Base-by-base conservation (phyloP, 2,329 filamentous ascomycete species). In the Zalaria sp. region DNA sequence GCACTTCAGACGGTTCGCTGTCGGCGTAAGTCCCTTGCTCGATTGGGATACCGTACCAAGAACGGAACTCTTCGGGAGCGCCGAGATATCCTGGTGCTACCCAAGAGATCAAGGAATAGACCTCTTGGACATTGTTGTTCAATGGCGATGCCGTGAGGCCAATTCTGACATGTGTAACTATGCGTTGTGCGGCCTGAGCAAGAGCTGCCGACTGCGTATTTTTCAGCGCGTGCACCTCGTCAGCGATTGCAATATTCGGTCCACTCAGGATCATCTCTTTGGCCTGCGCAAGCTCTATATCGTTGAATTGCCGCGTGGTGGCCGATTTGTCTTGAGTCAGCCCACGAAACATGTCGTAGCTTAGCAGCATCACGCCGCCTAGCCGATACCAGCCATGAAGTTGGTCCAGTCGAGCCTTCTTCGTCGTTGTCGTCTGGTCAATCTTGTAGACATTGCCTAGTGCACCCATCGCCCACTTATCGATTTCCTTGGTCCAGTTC, bases 21-120 rank as follows among this genome's bases (percentile, higher is more conserved):
- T 89, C 81, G 1, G 60, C 54, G 44, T 74, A 81, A 1, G 88
- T 68, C 0, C 88, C 88, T 7, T 72, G 63, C 41, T 79, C 68
- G 47, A 95, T 94, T 0, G 84, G 83, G 3, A 69, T 70, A 4
- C 77, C 72, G 54, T 81, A 94, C n/a, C 78, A 72, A 0, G 67
- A 57, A 18, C 68, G 71, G 57, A 95, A 95, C 52, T 88, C 80
- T 0, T 60, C 52, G 6, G 70, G 60, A 3, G 73, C 69, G 0
- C 85, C 86, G 3, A 94, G 68, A 55, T 84, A 94, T 25, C 75
- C 76, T 0, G 83, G 83, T 1, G 84, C 79, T 39, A 91, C 77
- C 85, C 86, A 94, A 47, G 88, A 74, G 44, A 94, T 81, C 75
- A 93, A 84, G n/a, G 78, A 66, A 54, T 80, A 86, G 54, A 93